Evolutionary conservation across 2,329 filamentous ascomycete genomes (phyloP).

Genomic region (Botrytis fragariae): DNA sequence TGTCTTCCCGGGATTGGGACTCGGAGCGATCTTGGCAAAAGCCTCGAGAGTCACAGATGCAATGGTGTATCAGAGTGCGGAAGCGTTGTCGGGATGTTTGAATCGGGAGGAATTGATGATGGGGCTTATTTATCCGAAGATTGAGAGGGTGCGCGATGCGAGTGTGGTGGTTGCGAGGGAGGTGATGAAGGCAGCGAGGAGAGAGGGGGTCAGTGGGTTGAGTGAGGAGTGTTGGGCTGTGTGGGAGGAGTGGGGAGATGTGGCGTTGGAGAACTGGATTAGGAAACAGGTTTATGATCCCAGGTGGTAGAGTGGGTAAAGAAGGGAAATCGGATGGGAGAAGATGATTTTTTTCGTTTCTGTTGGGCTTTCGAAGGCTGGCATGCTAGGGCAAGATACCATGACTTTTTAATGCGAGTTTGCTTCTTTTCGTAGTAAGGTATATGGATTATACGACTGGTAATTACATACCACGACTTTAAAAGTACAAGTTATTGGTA

Average conservation of each 20-base stretch:
- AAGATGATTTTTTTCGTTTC: background rate
- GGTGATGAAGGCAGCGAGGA: constrained; percentile 88
- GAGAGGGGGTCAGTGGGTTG: constrained; percentile 71
- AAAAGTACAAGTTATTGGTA: background rate
- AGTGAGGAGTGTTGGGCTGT: constrained; percentile 67
- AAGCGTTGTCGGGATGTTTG: constrained; percentile 73
- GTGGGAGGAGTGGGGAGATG: constrained; percentile 70
- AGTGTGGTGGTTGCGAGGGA: constrained; percentile 82
- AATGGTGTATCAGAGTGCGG: constrained; percentile 95
- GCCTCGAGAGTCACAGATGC: constrained; percentile 81
- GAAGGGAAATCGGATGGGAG: background rate
- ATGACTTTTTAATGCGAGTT: background rate
- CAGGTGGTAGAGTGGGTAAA: constrained; percentile 28
- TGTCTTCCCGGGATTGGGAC: constrained; percentile 93
- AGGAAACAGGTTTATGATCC: constrained; percentile 61
- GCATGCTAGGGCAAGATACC: background rate
- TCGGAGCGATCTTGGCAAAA: constrained; percentile 90
- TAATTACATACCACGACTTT: background rate
- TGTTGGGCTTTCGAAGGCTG: background rate
- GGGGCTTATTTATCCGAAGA: constrained; percentile 86
- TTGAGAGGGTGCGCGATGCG: constrained; percentile 88
- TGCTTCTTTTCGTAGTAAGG: background rate
- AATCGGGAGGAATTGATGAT: constrained; percentile 77
- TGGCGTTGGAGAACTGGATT: constrained; percentile 59
- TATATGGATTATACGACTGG: background rate